A percentile compares a stretch with the other conserved stretches of the same genome.
Evolutionary conservation across 306 rosid genomes (phyloP).

Genomic region (Lathyrus aphaca): DNA sequence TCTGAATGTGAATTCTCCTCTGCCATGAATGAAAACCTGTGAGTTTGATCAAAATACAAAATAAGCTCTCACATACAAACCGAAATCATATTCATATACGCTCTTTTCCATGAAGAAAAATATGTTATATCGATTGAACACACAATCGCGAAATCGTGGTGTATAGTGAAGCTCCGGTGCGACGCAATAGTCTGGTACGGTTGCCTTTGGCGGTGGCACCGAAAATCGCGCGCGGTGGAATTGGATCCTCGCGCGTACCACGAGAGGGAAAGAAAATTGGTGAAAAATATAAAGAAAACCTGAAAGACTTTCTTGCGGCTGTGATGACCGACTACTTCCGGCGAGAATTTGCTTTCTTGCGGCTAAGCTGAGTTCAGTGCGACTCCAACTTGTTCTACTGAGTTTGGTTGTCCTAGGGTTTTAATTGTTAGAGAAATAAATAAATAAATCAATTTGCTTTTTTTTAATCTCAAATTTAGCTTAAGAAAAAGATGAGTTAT

Average conservation of each 20-base stretch:
- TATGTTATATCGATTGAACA: not conserved
- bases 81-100: not conserved
- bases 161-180: not conserved
- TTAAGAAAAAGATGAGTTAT: too few relatives aligned
- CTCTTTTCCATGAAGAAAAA: not conserved
- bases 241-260: not conserved
- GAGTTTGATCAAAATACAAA: slow-evolving; percentile 5
- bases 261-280: not conserved
- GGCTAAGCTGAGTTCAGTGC: not conserved
- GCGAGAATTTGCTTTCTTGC: not conserved
- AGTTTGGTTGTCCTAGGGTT: not conserved
- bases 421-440: not conserved
- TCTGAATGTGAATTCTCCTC: slow-evolving; percentile 50
- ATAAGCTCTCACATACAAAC: not conserved
- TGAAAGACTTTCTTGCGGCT: not conserved
- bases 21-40: slow-evolving; percentile 51
- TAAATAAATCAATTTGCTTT: too few relatives aligned
- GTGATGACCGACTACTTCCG: not conserved
- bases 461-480: too few relatives aligned
- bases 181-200: not conserved
- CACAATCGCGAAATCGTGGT: not conserved
- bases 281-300: not conserved
- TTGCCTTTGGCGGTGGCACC: not conserved
- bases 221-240: not conserved
- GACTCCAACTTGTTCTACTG: not conserved